phyloP scores from a whole-genome alignment of 352 stramenopile genomes.

The Phytophthora nicotianae region DNA sequence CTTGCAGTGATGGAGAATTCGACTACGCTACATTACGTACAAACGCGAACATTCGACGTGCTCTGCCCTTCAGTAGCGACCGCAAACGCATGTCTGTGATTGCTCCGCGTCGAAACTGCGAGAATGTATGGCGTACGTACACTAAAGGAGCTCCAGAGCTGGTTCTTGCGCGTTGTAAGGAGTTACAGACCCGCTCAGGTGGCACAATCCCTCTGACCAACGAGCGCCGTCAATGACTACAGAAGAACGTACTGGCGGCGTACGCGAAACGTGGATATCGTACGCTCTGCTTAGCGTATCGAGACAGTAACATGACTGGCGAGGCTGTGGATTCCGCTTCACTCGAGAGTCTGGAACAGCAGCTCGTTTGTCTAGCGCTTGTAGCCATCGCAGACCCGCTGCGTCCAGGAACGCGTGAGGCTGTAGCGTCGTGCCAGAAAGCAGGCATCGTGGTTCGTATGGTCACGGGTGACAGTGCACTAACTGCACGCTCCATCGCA shows the following conservation, averaged over 20 bases:
- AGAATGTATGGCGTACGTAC: constrained; percentile 33
- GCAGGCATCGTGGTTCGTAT: constrained; percentile 93
- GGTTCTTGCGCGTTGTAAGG: constrained; percentile 51
- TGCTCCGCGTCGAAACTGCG: constrained; percentile 39
- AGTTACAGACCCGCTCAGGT: constrained; percentile 28
- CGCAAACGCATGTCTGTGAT: constrained; percentile 95
- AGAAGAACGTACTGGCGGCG: constrained; percentile 54
- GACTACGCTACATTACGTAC: constrained; percentile 41
- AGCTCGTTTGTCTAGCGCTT: constrained; percentile 67
- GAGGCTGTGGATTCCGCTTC: constrained; percentile 22
- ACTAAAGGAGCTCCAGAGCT: constrained; percentile 65
- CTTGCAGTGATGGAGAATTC: constrained; percentile 21
- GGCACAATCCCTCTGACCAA: constrained; percentile 4
- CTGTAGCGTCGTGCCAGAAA: constrained; percentile 90
- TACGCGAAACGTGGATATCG: constrained; percentile 76
- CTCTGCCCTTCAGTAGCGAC: constrained; percentile 91
- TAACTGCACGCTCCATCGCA: constrained; percentile 91
- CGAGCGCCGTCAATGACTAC: constrained; percentile 20
- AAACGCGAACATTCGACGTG: constrained; percentile 24
- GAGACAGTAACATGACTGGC: constrained; percentile 23
- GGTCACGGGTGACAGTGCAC: constrained; percentile 92
- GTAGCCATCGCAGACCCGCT: constrained; percentile 95
- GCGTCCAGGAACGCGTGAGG: constrained; percentile 85
- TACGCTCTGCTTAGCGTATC: constrained; percentile 74
- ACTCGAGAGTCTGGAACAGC: constrained; percentile 37